Evolutionary conservation across 1,284 basidiomycete genomes (phyloP).

Genomic region (Chalciporus sp.): DNA sequence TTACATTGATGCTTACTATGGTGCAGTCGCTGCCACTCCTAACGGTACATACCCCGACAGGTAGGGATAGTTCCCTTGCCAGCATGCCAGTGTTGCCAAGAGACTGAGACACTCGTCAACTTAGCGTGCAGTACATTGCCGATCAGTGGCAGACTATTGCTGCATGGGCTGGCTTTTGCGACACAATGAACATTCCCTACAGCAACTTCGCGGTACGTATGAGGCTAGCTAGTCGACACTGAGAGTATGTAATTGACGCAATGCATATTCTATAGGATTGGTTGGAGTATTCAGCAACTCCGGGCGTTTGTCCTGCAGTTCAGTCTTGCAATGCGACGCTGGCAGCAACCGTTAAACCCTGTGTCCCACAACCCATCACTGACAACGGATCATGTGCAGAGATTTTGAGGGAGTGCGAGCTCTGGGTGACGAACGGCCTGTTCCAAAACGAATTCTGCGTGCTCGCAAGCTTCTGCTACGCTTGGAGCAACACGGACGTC

Average conservation of each 20-base stretch:
- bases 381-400: slow-evolving; percentile 27
- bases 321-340: slow-evolving; percentile 3
- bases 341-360: slow-evolving; percentile 4
- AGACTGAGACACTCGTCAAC: neutral
- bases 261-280: too few relatives aligned
- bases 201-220: slow-evolving; percentile 21
- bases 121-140: slow-evolving; percentile 8
- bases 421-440: slow-evolving; percentile 19
- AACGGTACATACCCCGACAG: slow-evolving; percentile 15
- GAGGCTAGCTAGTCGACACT: too few relatives aligned
- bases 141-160: slow-evolving; percentile 20
- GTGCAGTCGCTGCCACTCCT: slow-evolving; percentile 18
- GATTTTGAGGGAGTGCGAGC: slow-evolving; percentile 13
- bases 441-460: slow-evolving; percentile 29
- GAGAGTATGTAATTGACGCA: too few relatives aligned
- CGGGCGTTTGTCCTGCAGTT: slow-evolving; percentile 16
- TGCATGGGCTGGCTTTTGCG: slow-evolving; percentile 25
- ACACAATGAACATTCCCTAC: slow-evolving; percentile 20
- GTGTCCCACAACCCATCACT: slow-evolving; percentile 24
- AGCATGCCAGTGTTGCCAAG: neutral
- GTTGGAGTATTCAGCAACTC: slow-evolving; percentile 24
- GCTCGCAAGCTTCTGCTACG: slow-evolving; percentile 29
- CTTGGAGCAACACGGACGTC: slow-evolving; percentile 23
- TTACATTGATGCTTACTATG: slow-evolving; percentile 24
- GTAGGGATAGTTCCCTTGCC: slow-evolving; percentile 4